These are phyloP conservation scores for Helenozyma baotianmanensis DNA, from an alignment of 805 yeast species.

Conservation along the genomic window DNA sequence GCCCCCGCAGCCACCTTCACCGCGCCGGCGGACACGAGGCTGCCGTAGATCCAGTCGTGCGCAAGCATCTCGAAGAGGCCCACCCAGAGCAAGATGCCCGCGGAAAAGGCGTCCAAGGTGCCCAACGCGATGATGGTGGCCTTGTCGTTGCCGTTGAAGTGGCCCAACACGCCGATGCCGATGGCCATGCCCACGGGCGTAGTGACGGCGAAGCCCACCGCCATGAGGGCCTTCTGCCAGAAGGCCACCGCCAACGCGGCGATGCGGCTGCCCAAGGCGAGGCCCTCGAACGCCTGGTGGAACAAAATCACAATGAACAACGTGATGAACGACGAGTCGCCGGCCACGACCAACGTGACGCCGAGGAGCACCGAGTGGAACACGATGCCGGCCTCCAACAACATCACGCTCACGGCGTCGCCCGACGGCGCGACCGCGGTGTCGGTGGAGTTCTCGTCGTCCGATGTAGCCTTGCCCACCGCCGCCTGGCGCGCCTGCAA, in stretches of 20 bases:
- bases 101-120: constrained; percentile 30
- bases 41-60: constrained; percentile 25
- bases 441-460: not conserved
- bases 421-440: too few species aligned
- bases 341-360: constrained; percentile 22
- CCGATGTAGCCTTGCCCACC: not conserved
- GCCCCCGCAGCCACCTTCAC: constrained; percentile 13
- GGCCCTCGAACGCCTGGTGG: constrained; percentile 28
- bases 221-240: constrained; percentile 1
- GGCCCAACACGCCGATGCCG: constrained; percentile 57
- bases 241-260: constrained; percentile 13
- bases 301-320: constrained; percentile 25
- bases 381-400: constrained; percentile 25
- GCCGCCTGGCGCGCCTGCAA: not conserved
- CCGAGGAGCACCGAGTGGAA: constrained; percentile 29
- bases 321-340: constrained; percentile 20
- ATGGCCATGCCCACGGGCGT: constrained; percentile 75
- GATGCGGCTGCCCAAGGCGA: constrained; percentile 25
- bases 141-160: constrained; percentile 25
- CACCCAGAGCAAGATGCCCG: constrained; percentile 29
- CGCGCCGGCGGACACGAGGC: constrained; percentile 14
- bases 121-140: constrained; percentile 29
- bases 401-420: constrained; percentile 1
- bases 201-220: constrained; percentile 26
- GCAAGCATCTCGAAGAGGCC: constrained; percentile 29